Percentiles rank a stretch among this genome's conserved stretches.
Evolutionary conservation across 306 rosid genomes (phyloP).

Genomic region (Glycine latifolia): DNA sequence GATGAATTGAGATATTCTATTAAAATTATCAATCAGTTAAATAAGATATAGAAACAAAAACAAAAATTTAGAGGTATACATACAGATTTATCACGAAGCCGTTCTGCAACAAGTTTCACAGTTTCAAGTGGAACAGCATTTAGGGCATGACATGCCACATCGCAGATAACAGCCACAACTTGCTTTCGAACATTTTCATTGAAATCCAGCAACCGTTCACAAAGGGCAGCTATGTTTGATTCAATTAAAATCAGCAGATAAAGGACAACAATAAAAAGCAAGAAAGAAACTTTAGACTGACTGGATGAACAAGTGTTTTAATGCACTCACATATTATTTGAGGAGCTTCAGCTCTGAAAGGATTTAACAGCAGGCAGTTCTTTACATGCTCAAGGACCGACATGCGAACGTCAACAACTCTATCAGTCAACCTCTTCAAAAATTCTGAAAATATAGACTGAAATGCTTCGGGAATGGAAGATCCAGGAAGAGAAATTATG

Average conservation of each 20-base stretch:
- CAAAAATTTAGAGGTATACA: conserved; percentile 36
- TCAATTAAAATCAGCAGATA: conserved; percentile 53
- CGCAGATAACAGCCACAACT: conserved; percentile 94
- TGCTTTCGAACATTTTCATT: conserved; percentile 95
- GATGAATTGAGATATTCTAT: conserved; percentile 41
- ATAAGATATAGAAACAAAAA: conserved; percentile 19
- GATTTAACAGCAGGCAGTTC: conserved; percentile 81
- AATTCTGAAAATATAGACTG: conserved; percentile 93
- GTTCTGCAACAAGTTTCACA: conserved; percentile 91
- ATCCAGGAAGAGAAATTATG: conserved; percentile 78
- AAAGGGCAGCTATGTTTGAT: conserved; percentile 79
- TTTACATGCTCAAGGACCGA: conserved; percentile 85
- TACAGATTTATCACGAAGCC: conserved; percentile 99
- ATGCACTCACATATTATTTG: conserved; percentile 78
- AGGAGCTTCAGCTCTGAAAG: conserved; percentile 80
- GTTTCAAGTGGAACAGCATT: conserved; percentile 80
- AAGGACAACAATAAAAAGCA: background rate
- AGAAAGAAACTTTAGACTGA: conserved; percentile 22
- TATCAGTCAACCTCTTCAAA: conserved; percentile 93
- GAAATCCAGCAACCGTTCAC: conserved; percentile 94
- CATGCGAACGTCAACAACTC: conserved; percentile 90
- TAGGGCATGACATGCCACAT: conserved; percentile 76
- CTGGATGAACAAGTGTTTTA: background rate
- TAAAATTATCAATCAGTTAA: conserved; percentile 29
- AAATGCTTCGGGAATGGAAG: conserved; percentile 81